Base-by-base conservation (phyloP, 805 yeast species). In the Sugiyamaella valdiviana region DNA sequence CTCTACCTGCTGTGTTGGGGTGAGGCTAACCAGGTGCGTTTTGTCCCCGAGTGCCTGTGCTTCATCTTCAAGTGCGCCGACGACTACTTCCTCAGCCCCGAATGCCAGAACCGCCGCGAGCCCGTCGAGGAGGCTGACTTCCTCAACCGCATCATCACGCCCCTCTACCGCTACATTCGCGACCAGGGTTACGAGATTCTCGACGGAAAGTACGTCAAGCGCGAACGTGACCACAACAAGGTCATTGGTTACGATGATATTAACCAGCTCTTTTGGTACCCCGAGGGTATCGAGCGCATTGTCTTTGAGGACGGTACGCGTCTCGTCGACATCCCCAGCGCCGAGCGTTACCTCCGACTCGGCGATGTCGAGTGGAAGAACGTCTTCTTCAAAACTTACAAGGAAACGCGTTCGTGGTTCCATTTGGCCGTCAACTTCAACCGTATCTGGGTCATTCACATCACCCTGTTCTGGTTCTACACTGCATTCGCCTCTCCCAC, bases 241-340 rank as follows among this genome's bases (percentile, higher is more conserved):
- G 71, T 81, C 46, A 67, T 71, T 46, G 76, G 99, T 68, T 93
- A 93, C 68, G 99, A 93, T 74, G 99, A 93, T 75, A 95, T 93
- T 52, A 93, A 93, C 70, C 99, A 93, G 76, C 77, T 93, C 60
- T 93, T 95, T 73, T 93, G 99, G 99, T 93, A 95, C 71, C 97
- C 98, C 42, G 98, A 95, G 72, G 99, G 99, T 77, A 85, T 93
- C 57, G 83, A 95, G 51, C 83, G 93, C 70, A 90, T 93, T 60
- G 78, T 83, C 44, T 79, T 91, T 61, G 93, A 85, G 65, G 98
- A 93, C 65, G 96, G 96, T 57, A 76, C 95, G 16, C 82, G 96
- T 66, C 75, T 93, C 59, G 86, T 90, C 45, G 98, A 93, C 60
- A 72, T 90, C 60, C 95, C 96, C 35, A 78, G 81, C 50, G 87